Conservation (phyloP, 2,329 filamentous ascomycete genomes). For the Colletotrichum kahawae region DNA sequence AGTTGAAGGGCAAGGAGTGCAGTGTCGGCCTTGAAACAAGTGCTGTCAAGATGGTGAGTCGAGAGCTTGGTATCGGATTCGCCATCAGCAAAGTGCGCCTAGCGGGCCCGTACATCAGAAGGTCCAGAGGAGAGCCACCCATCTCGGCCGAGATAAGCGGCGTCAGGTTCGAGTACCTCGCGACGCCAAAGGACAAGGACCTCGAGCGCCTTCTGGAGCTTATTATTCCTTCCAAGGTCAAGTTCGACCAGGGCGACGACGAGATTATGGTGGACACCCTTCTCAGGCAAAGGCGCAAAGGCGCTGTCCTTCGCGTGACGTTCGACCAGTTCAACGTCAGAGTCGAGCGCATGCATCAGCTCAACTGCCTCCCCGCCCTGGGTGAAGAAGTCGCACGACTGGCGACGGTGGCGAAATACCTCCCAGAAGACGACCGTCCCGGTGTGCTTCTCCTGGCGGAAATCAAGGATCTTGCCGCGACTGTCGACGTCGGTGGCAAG, state of each 20-base stretch:
- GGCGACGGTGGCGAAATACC: constrained; percentile 88
- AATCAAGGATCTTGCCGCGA: constrained; percentile 66
- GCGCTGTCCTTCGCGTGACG: constrained; percentile 76
- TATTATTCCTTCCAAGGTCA: constrained; percentile 89
- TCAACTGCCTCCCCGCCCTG: constrained; percentile 72
- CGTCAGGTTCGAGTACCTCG: constrained; percentile 75
- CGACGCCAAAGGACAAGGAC: constrained; percentile 77
- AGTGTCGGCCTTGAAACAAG: constrained; percentile 77
- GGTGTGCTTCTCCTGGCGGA: constrained; percentile 79
- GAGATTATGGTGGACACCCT: constrained; percentile 95
- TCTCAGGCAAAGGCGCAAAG: constrained; percentile 83
- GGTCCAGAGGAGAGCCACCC: constrained; percentile 60
- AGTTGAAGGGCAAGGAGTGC: constrained; percentile 80
- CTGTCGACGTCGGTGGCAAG: constrained; percentile 68
- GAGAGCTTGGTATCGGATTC: constrained; percentile 73
- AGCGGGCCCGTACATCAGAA: constrained; percentile 69
- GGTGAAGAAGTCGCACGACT: constrained; percentile 81
- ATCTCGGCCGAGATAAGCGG: constrained; percentile 68
- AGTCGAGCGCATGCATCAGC: constrained; percentile 66
- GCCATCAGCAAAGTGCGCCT: constrained; percentile 79
- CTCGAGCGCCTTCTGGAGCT: constrained; percentile 82
- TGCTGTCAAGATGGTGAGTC: constrained; percentile 80
- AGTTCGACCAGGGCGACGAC: constrained; percentile 83
- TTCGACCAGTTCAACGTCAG: constrained; percentile 68
- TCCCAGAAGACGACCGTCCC: constrained; percentile 93